Evolutionary conservation across 257 asterid species (phyloP).

Genomic region (Solanum sejunctum): DNA sequence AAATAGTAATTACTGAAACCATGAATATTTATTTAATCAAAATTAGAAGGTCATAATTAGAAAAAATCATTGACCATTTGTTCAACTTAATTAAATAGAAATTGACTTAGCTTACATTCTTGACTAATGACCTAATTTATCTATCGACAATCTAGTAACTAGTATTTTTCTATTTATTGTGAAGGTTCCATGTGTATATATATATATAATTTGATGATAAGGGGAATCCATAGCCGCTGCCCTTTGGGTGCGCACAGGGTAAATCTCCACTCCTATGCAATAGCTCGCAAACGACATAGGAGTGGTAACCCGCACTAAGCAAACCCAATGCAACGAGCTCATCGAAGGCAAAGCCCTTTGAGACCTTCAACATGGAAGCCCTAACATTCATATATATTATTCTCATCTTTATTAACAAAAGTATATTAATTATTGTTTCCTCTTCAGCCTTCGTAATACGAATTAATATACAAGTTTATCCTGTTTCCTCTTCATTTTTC

Average conservation of each 20-base stretch:
- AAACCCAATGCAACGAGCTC: no score
- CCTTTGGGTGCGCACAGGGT: no score
- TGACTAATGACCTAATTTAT: not conserved
- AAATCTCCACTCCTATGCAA: no score
- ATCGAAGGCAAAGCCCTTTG: no score
- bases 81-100: not conserved
- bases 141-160: not conserved
- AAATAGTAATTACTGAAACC: not conserved
- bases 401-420: not conserved
- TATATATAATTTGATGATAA: not conserved
- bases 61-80: not conserved
- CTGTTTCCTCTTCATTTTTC: not conserved
- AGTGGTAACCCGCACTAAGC: no score
- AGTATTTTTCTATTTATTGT: not conserved
- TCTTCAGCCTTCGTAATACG: not conserved
- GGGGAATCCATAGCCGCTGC: no score
- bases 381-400: not conserved
- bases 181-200: not conserved
- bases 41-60: not conserved
- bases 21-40: not conserved
- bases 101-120: not conserved
- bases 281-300: no score
- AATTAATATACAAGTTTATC: not conserved
- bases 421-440: not conserved
- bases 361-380: no score